Conservation (phyloP, 345 rosid genomes). For the Eutrema japonicum region DNA sequence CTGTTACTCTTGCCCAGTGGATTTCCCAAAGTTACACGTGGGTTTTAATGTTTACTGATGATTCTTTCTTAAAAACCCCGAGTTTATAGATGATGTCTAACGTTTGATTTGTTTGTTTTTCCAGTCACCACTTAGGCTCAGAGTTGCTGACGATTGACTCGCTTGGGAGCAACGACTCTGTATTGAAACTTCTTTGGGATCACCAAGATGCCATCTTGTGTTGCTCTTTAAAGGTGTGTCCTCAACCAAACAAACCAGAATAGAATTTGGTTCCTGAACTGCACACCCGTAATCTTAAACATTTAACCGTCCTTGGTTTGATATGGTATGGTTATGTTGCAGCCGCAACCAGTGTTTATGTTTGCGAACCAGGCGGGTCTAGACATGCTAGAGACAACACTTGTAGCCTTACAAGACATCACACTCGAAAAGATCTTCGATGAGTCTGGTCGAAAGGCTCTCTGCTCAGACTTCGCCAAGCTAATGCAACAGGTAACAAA, state of each 20-base stretch:
- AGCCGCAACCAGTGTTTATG: constrained; percentile 84
- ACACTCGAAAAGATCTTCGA: constrained; percentile 88
- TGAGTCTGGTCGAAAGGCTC: constrained; percentile 82
- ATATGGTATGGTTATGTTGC: constrained; percentile 40
- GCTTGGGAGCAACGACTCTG: constrained; percentile 53
- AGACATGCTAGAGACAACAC: constrained; percentile 98
- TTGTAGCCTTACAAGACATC: constrained; percentile 93
- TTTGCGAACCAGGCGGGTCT: constrained; percentile 98
- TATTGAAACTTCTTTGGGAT: constrained; percentile 84
- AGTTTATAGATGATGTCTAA: not conserved
- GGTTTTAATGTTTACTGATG: constrained; percentile 35
- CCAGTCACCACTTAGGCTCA: constrained; percentile 73
- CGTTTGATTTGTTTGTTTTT: not conserved
- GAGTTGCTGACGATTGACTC: constrained; percentile 73
- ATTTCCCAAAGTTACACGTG: constrained; percentile 85
- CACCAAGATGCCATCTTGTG: constrained; percentile 93
- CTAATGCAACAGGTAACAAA: constrained; percentile 82
- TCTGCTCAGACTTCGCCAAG: constrained; percentile 79
- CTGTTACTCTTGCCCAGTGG: constrained; percentile 89
- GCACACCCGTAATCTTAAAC: not conserved
- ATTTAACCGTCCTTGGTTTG: not conserved
- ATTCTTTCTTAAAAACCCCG: constrained; percentile 3
- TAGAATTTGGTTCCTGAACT: not conserved
- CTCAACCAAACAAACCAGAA: not conserved
- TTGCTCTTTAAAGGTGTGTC: constrained; percentile 80